phyloP scores from a whole-genome alignment of 345 rosid genomes.

The Syzygium aromaticum region DNA sequence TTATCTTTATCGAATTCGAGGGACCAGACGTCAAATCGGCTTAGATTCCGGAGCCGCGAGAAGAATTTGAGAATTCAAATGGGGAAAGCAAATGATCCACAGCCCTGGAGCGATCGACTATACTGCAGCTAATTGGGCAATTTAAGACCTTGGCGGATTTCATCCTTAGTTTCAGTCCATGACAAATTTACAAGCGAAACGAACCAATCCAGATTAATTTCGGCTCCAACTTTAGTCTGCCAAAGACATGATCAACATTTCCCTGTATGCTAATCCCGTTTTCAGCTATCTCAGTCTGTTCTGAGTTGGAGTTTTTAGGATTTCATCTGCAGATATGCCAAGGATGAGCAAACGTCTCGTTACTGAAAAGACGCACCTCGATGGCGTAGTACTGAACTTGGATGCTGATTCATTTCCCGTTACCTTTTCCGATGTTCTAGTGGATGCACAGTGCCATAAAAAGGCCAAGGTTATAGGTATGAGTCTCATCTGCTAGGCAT shows the following conservation, averaged over 20 bases:
- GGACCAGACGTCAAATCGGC: neutral
- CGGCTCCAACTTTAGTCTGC: neutral
- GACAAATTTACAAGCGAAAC: neutral
- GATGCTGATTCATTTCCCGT: neutral
- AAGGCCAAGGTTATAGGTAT: neutral
- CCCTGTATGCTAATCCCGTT: neutral
- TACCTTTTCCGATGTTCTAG: neutral
- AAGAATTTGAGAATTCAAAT: neutral
- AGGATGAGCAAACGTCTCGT: neutral
- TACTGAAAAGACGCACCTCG: neutral
- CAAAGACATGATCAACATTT: neutral
- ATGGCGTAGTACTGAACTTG: neutral
- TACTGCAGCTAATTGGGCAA: neutral
- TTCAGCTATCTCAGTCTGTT: neutral
- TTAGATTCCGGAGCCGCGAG: neutral
- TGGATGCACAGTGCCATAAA: neutral
- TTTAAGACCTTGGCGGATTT: neutral
- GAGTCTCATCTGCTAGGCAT: neutral
- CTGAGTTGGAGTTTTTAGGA: neutral
- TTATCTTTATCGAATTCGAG: neutral
- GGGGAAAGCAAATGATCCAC: neutral
- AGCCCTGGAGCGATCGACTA: neutral
- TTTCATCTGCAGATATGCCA: neutral
- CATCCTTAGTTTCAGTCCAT: neutral
- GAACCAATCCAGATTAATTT: neutral